Evolutionary conservation across 805 yeast genomes (phyloP).

Genomic region (Metschnikowia peoriensis): DNA sequence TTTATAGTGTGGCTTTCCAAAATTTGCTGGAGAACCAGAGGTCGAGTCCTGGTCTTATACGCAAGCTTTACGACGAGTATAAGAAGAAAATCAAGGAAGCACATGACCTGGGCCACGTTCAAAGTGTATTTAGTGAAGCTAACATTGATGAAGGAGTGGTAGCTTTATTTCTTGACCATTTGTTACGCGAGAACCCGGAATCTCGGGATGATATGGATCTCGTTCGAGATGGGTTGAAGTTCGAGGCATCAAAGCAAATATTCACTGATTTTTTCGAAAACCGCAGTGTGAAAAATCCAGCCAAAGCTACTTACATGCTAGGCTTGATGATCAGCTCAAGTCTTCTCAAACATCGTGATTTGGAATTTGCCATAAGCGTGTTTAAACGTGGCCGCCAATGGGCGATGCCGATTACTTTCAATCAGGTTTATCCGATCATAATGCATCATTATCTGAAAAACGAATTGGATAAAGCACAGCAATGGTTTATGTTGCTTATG

Average conservation of each 20-base stretch:
- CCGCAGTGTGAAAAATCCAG: constrained; percentile 13
- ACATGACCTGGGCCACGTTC: constrained; percentile 5
- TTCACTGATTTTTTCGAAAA: constrained; percentile 21
- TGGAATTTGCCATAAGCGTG: constrained; percentile 31
- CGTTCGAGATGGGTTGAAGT: constrained; percentile 10
- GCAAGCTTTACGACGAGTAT: constrained; percentile 24
- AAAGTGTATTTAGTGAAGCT: constrained; percentile 13
- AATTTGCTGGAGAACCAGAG: constrained; percentile 14
- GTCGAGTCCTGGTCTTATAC: constrained; percentile 20
- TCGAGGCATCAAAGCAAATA: constrained; percentile 27
- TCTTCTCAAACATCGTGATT: constrained; percentile 32
- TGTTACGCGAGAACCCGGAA: constrained; percentile 24
- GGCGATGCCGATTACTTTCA: constrained; percentile 36
- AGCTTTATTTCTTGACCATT: constrained; percentile 24
- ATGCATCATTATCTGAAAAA: constrained; percentile 31
- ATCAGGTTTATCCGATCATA: constrained; percentile 40
- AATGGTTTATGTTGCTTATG: constrained; percentile 38
- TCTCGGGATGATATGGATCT: constrained; percentile 18
- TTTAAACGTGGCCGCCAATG: constrained; percentile 25
- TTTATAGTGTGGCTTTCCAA: constrained; percentile 26
- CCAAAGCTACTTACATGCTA: constrained; percentile 23
- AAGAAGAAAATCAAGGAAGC: not conserved
- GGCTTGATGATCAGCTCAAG: constrained; percentile 33
- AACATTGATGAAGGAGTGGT: constrained; percentile 20
- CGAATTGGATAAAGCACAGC: constrained; percentile 30